Conservation (phyloP, 305 asterid species). For the Fraxinus paxiana region DNA sequence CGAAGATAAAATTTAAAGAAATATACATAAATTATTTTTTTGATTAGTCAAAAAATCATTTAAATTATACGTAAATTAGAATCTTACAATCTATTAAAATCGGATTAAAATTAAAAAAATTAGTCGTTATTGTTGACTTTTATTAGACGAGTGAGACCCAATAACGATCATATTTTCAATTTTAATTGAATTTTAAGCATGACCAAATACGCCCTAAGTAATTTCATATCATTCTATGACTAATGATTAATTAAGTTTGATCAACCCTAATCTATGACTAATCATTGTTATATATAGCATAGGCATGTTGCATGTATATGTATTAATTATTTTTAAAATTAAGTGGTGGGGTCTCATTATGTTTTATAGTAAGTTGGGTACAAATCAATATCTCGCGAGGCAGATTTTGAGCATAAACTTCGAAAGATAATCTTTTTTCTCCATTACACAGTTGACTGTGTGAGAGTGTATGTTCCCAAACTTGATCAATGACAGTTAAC, state of each 20-base stretch:
- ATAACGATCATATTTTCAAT: no score
- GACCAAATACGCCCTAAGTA: no score
- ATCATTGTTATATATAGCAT: constrained; percentile 40
- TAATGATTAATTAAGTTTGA: constrained; percentile 43
- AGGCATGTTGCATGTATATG: constrained; percentile 53
- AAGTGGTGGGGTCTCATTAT: constrained; percentile 48
- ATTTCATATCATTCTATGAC: constrained; percentile 29
- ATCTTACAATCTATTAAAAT: constrained; percentile 5
- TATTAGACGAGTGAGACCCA: no score
- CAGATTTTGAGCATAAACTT: constrained; percentile 20
- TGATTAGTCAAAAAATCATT: constrained; percentile 9
- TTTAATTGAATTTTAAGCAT: no score
- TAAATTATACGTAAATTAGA: constrained; percentile 11
- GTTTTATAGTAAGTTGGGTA: constrained; percentile 14
- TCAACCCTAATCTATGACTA: constrained; percentile 52
- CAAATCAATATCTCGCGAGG: constrained; percentile 27
- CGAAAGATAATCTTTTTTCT: background rate
- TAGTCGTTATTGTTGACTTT: no score
- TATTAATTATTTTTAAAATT: background rate
- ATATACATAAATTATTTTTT: background rate
- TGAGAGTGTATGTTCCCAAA: background rate
- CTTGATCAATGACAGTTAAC: background rate
- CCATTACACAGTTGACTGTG: background rate
- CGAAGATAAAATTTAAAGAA: background rate
- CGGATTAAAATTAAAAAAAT: no score